Evolutionary conservation across 768 basidiomycete genomes (phyloP), one percentile per base, ranked within the genome.

Genomic region (Boletus patriciae): DNA sequence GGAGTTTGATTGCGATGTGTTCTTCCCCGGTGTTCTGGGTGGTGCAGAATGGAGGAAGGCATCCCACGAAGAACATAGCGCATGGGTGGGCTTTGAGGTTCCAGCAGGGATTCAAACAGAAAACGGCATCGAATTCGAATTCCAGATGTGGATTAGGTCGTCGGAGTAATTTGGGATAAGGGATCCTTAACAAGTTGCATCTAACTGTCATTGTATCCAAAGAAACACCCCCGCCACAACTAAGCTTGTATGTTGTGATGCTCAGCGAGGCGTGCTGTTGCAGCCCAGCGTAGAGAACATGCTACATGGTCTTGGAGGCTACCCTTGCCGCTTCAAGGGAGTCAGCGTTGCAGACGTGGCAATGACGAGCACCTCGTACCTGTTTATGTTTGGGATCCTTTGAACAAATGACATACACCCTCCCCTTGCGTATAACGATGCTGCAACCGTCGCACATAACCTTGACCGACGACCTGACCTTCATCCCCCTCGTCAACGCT

Each of bases 321-420:
- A 89, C 61, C 87, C 87, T 73, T 89, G 87, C 46, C 87, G 84
- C 87, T 89, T 68, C 40, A 54, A 16, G 51, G 54, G 19, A 18
- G 49, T 69, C 51, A 66, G 59, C 53, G 58, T 47, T 58, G 31
- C n/a, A 34, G 21, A 43, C 29, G 19, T 38, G 19, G 51, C 27
- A 34, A n/a, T 25, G 42, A 49, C 12, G 25, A 37, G 33, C 27
- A 49, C 29, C 31, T 66, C 81, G 49, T 56, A 92, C 95, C 86
- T 98, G 95, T 73, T 98, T 98, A 71, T 98, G 96, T 71, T 96
- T 98, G 3, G 95, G 92, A 65, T 98, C 93, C 70, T 91, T 92
- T 18, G 85, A 85, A 73, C 96, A 98, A 25, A 97, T 83, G 43
- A 98, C 86, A 74, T 95, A 97, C 36, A 98, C 83, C 65, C 88